Evolutionary conservation across 176 grass and related monocot genomes (phyloP), one percentile per base, ranked within the genome.

Genomic region (Juncus effusus): DNA sequence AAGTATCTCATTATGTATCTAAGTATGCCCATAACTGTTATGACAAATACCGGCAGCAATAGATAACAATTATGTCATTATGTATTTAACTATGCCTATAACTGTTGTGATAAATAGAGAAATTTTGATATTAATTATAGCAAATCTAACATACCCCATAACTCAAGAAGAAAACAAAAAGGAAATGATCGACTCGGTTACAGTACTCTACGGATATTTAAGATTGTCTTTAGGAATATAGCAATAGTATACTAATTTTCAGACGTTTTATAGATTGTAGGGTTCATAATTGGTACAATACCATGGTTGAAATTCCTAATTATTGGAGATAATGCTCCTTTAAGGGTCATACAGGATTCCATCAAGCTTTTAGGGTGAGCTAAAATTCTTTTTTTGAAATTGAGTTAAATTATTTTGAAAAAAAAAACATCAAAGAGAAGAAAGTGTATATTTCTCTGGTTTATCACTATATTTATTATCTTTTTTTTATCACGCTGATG

Each of bases 231-330:
- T 28, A 28, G 19, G 0, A 28, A 28, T 28, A 28, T 28, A 28
- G 19, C 19, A 28, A 28, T 28, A 28, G 19, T 28, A 28, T 28
- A 28, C 19, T 28, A 28, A 6, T 47, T 47, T 38, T 7, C 53
- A 12, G 1, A 8, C 51, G 6, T 40, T 49, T 16, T 50, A 7
- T 60, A 83, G 80, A 57, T 83, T 37, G 19, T 62, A 36, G 81
- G 81, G 49, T 74, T 83, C 53, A 7, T 63, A 7, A 45, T 78
- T 37, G 81, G 81, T 42, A 12, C 62, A 10, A 61, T 69, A 56
- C 68, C 75, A 41, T 78, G 69, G 81, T 38, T 83, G 13, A 83
- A 83, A 51, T 60, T 55, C 54, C 69, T 83, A 5, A 62, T 83
- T 2, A 73, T 78, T 16, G 81, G 75, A 60, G 68, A 67, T 16